Conservation (phyloP, 768 basidiomycete species). For the Kwoniella newhampshirensis region DNA sequence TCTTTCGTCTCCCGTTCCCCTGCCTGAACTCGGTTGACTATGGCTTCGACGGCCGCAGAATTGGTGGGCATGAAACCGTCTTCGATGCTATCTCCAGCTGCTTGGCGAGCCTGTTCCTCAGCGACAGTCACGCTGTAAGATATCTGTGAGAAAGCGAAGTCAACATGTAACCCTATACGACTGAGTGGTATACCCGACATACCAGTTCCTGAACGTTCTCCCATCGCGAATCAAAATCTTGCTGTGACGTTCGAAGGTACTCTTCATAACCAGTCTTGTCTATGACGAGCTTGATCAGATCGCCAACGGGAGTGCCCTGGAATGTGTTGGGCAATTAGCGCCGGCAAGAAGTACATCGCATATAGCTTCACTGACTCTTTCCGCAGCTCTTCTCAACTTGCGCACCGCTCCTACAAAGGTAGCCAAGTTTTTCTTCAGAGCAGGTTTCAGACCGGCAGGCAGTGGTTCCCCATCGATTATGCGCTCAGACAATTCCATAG, state of each 20-base stretch:
- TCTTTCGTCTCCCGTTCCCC: constrained; percentile 18
- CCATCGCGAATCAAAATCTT: constrained; percentile 75
- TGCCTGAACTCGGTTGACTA: constrained; percentile 19
- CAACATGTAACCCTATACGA: background rate
- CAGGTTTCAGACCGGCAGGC: constrained; percentile 64
- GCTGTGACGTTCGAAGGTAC: constrained; percentile 64
- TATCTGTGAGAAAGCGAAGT: constrained; percentile 21
- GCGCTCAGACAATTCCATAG: constrained; percentile 63
- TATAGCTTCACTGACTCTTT: constrained; percentile 57
- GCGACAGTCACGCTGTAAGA: constrained; percentile 50
- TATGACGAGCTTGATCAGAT: constrained; percentile 64
- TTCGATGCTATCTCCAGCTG: constrained; percentile 51
- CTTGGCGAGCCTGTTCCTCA: constrained; percentile 55
- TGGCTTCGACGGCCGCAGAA: constrained; percentile 41
- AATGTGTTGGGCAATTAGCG: background rate
- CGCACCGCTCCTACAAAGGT: constrained; percentile 64
- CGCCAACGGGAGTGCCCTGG: constrained; percentile 64
- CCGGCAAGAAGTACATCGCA: background rate
- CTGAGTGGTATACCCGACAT: constrained; percentile 1
- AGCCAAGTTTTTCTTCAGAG: constrained; percentile 65
- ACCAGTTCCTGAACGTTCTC: constrained; percentile 80
- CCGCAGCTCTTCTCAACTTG: constrained; percentile 60
- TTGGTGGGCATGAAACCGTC: constrained; percentile 33
- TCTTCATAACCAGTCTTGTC: constrained; percentile 66
- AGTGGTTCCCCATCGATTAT: constrained; percentile 62